Percentiles rank a stretch among this genome's conserved stretches.
Conservation (phyloP, 2,329 filamentous ascomycete genomes). For the Furcasterigmium sp. region DNA sequence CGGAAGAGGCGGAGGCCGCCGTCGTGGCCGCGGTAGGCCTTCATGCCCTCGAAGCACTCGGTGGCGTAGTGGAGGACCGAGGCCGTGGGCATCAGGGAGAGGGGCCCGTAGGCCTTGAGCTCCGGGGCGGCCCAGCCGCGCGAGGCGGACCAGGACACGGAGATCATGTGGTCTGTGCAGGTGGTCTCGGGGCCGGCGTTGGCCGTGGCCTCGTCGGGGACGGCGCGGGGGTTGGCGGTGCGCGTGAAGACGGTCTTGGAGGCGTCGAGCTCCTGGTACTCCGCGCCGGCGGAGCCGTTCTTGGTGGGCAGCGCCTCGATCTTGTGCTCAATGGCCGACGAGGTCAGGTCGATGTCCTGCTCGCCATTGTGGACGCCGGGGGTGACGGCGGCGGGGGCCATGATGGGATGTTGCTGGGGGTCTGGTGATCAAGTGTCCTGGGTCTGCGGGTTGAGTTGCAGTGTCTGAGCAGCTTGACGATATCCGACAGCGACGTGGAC, state of each 20-base stretch:
- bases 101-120: constrained; percentile 70
- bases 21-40: constrained; percentile 75
- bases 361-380: constrained; percentile 34
- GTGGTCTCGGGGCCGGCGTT: constrained; percentile 45
- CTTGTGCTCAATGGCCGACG: constrained; percentile 46
- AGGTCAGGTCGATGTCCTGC: constrained; percentile 46
- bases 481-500: background rate
- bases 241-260: constrained; percentile 59
- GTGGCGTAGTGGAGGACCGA: constrained; percentile 84
- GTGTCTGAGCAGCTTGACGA: background rate
- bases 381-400: constrained; percentile 21
- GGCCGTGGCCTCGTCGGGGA: constrained; percentile 45
- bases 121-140: constrained; percentile 70
- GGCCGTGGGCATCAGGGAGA: constrained; percentile 75
- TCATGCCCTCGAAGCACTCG: constrained; percentile 83
- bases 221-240: constrained; percentile 43
- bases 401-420: constrained; percentile 6
- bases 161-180: constrained; percentile 87
- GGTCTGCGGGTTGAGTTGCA: background rate
- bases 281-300: constrained; percentile 20
- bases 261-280: constrained; percentile 52
- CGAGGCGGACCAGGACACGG: constrained; percentile 58
- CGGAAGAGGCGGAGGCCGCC: constrained; percentile 72
- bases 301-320: constrained; percentile 25
- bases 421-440: background rate